Evolutionary conservation across 2,329 filamentous ascomycete genomes (phyloP).

Genomic region (Fusarium luffae): DNA sequence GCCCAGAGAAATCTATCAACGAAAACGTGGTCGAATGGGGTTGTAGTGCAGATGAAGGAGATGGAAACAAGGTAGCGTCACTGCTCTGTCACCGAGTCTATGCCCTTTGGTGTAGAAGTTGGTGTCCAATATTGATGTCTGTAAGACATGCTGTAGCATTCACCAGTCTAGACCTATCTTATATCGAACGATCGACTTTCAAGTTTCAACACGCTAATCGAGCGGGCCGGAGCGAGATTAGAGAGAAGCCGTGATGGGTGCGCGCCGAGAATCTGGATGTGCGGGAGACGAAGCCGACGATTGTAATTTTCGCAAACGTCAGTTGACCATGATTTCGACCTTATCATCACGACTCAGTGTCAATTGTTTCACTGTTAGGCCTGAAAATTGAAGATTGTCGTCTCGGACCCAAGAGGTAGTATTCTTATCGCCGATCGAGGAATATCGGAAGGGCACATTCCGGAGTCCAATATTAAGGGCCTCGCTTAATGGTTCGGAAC

Average conservation of each 20-base stretch:
- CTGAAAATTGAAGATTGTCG: background rate
- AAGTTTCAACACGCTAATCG: background rate
- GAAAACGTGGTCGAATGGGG: conserved; percentile 1
- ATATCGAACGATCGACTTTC: background rate
- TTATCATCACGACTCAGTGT: background rate
- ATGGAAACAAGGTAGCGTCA: background rate
- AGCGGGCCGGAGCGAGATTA: conserved; percentile 1
- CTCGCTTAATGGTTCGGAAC: background rate
- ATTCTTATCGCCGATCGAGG: conserved; percentile 11
- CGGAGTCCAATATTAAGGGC: background rate
- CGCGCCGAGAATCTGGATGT: background rate
- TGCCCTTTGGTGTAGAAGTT: background rate
- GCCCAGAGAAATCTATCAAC: background rate
- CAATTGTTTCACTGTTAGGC: background rate
- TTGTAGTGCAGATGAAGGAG: conserved; percentile 11
- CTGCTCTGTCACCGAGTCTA: background rate
- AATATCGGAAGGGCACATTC: conserved; percentile 22
- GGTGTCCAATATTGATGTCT: background rate
- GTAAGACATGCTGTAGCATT: background rate
- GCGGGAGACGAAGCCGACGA: background rate
- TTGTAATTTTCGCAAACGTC: background rate
- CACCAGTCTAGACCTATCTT: background rate
- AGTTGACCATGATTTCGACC: background rate
- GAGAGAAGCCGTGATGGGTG: background rate
- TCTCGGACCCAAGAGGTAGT: background rate